Evolutionary conservation across 1,284 basidiomycete genomes (phyloP).

Genomic region (Hemileia vastatrix): DNA sequence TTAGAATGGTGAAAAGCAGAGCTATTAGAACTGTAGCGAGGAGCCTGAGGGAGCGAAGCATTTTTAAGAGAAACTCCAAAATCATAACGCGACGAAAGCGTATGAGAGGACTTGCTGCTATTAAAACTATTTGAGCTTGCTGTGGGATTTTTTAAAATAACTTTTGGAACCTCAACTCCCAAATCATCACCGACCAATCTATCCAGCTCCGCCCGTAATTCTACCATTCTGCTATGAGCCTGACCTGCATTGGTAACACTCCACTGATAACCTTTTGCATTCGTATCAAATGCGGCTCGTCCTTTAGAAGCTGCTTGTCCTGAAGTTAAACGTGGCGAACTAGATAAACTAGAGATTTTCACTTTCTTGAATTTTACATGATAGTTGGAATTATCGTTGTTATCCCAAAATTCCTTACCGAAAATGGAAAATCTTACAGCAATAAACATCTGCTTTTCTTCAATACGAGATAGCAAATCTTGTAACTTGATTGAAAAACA

Average conservation of each 20-base stretch:
- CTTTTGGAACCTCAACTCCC: background rate
- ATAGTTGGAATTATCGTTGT: conserved; percentile 48
- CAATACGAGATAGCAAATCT: conserved; percentile 61
- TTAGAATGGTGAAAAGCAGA: no score
- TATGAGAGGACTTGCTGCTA: conserved; percentile 29
- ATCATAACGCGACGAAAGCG: conserved; percentile 48
- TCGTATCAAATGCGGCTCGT: background rate
- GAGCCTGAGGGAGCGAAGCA: conserved; percentile 25
- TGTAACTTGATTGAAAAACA: conserved; percentile 57
- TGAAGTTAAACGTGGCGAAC: background rate
- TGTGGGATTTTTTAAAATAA: background rate
- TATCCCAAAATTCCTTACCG: conserved; percentile 49
- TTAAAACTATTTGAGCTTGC: conserved; percentile 2
- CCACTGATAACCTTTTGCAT: conserved; percentile 40
- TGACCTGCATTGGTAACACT: conserved; percentile 44
- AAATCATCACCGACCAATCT: conserved; percentile 47
- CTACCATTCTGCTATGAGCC: conserved; percentile 41
- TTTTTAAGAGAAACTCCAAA: conserved; percentile 50
- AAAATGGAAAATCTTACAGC: conserved; percentile 54
- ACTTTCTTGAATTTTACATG: conserved; percentile 47
- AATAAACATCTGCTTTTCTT: conserved; percentile 57
- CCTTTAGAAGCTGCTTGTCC: background rate
- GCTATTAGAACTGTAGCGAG: no score
- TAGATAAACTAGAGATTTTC: conserved; percentile 26
- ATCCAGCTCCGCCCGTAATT: conserved; percentile 49